phyloP scores from a whole-genome alignment of 805 yeast genomes.

The Yarrowia sp. region DNA sequence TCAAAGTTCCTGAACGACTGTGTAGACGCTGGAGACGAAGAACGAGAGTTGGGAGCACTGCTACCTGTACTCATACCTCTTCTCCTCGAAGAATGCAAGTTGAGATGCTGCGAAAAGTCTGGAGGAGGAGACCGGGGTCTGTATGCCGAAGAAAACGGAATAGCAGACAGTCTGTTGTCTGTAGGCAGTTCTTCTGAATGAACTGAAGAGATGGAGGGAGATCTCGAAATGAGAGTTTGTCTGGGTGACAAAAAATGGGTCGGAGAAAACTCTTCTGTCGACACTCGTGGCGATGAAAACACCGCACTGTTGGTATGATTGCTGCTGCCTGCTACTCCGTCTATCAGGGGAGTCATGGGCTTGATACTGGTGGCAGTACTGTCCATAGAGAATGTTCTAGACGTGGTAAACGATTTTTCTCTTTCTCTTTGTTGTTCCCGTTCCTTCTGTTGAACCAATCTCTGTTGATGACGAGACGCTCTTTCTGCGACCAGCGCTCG shows the following conservation, averaged over 20 bases:
- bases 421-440: neutral
- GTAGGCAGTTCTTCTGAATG: neutral
- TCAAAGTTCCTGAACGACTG: constrained; percentile 5
- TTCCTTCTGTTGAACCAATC: constrained; percentile 1
- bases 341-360: neutral
- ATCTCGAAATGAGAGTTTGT: neutral
- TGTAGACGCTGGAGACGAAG: constrained; percentile 3
- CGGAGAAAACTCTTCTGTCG: neutral
- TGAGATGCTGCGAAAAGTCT: neutral
- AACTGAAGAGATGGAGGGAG: neutral
- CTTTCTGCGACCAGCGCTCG: constrained; percentile 23
- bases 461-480: constrained; percentile 13
- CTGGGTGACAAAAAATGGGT: neutral
- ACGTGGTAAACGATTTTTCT: neutral
- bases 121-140: constrained; percentile 13
- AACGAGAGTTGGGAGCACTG: constrained; percentile 1
- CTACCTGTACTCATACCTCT: constrained; percentile 7
- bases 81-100: constrained; percentile 1
- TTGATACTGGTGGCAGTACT: neutral
- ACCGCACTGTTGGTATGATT: neutral
- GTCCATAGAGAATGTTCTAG: neutral
- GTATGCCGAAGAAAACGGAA: constrained; percentile 9
- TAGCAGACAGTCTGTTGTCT: neutral
- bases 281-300: neutral
- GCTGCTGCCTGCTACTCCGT: neutral